Base-by-base conservation (phyloP, 169 alveolate genomes). In the Plasmodium gaboni region DNA sequence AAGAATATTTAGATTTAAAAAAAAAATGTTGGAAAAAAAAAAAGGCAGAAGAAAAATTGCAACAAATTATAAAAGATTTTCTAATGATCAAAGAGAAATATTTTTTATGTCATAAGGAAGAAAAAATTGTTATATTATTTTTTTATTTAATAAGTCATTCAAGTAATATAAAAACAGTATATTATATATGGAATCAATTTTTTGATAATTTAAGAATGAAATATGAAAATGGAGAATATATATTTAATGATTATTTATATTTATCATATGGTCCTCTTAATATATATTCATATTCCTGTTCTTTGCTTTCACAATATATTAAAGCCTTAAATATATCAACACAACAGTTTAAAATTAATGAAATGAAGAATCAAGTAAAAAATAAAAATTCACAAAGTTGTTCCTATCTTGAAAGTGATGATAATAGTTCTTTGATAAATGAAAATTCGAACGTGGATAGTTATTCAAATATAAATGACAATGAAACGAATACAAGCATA, bases 151-250 rank as follows among this genome's bases (percentile, higher is more conserved):
- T 67, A 53, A 80, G 90, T 12, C 90, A 80, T 60, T 59, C 90
- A 15, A 80, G 90, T 60, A 80, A 80, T 48, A 42, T 80, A 15
- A 65, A 80, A 80, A 80, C 90, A 8, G 67, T 80, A 32, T 80
- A 80, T 48, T 80, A 80, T 44, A 80, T 80, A 32, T 80, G 90
- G 90, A 80, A 80, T 28, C 85, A 80, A 50, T 80, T 80, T 61
- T 65, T 80, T 46, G 90, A 80, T 22, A 65, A 53, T 15, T 15
- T 80, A 68, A 15, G 90, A 68, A 80, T 51, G 53, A 80, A 80
- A 67, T 80, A 80, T 28, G 90, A 80, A 48, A 80, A 80, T 48
- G 69, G 69, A 22, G 90, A 80, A 38, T 80, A 80, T 38, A 80
- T 80, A 15, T 80, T 67, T 55, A 65, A 63, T 60, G 90, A 80